Base-by-base conservation (phyloP, 129 eudicot genomes). In the Logfia minima region DNA sequence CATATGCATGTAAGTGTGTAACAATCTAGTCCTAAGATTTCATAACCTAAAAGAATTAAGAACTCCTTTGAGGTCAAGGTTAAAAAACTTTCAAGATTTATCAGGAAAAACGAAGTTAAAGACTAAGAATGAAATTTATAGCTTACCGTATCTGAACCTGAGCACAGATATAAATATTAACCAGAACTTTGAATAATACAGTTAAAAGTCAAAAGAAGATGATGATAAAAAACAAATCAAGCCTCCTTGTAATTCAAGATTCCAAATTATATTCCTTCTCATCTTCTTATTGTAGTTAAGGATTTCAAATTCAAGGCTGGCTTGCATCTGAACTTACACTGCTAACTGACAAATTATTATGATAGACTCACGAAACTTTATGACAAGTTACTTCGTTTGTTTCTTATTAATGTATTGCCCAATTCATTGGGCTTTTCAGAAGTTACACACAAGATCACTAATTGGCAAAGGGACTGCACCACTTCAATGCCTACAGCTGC, bases 1-100 rank as follows among this genome's bases (percentile, higher is more conserved):
- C 16, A 37, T 67, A 35, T 37, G 53, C 51, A 39, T 67, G 72
- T 37, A 67, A 67, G 53, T 22, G n/a, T 37, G 72, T 67, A 67
- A 67, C 31, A 34, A 67, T 34, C 10, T 35, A 68, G 55, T 68
- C 55, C 11, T 19, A 67, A 31, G 11, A 62, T 62, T 62, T 62
- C 18, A 41, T 9, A 2, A 39, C 18, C 53, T n/a, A 68, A 11
- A 67, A n/a, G 29, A 37, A 35, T 39, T 21, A 37, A 6, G 7
- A 11, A 37, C 26, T 68, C 53, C 55, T 68, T 21, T 37, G 11
- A 7, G 24, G 28, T 35, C 32, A 68, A 68, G 29, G 31, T 68
- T 31, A 68, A 34, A 9, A 37, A 6, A 18, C 37, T 55, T 37
- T 35, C 8, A 37, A 9, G 22, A 67, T 67, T 67, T 14, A 37